Conservation (phyloP, 257 asterid species). For the Solanum bulbocastanum region DNA sequence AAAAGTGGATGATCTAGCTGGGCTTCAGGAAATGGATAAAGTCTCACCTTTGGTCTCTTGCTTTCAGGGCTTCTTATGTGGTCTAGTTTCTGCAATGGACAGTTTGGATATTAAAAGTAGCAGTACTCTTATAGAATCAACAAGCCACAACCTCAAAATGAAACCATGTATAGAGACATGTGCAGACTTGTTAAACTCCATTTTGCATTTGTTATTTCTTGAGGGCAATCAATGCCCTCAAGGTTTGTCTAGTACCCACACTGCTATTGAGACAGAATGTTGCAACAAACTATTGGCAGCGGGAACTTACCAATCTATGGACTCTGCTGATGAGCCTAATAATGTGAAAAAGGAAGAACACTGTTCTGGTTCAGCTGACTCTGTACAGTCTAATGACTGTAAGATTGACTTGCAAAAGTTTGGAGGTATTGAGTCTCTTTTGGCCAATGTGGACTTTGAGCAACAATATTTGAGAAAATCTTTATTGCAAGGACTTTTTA, state of each 20-base stretch:
- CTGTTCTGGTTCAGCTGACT: conserved; percentile 5
- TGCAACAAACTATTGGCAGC: conserved; percentile 1
- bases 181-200: conserved; percentile 23
- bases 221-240: conserved; percentile 25
- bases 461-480: conserved; percentile 33
- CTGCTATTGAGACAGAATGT: conserved; percentile 9
- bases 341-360: conserved; percentile 18
- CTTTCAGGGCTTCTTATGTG: conserved; percentile 68
- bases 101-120: conserved; percentile 12
- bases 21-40: conserved; percentile 31
- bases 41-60: conserved; percentile 48
- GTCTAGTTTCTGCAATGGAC: conserved; percentile 47
- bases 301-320: conserved; percentile 9
- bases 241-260: conserved; percentile 2
- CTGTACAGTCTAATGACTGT: conserved; percentile 4
- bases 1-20: conserved; percentile 21
- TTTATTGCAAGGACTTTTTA: conserved; percentile 36
- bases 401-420: conserved; percentile 18
- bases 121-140: conserved; percentile 19
- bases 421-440: conserved; percentile 37
- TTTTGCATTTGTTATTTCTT: conserved; percentile 35
- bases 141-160: conserved; percentile 29
- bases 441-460: conserved; percentile 36
- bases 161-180: conserved; percentile 32
- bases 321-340: conserved; percentile 13